Conservation (phyloP, 2,329 filamentous ascomycete genomes). For the Dichotomopilus funicola region DNA sequence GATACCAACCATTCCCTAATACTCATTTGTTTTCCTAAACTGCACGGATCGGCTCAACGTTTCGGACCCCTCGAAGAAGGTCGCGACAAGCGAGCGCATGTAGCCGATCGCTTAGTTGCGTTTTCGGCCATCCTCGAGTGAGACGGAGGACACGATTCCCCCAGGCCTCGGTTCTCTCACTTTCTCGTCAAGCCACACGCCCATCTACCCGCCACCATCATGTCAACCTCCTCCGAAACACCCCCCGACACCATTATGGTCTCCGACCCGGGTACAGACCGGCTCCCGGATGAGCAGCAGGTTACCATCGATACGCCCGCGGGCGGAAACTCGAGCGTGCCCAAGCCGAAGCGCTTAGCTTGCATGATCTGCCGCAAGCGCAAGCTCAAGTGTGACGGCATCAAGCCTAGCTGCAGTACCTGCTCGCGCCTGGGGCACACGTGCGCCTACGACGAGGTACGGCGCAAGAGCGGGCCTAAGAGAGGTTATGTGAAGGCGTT, state of each 20-base stretch:
- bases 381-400: conserved; percentile 85
- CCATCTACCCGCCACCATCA: conserved; percentile 1
- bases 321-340: conserved; percentile 49
- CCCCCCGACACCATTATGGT: conserved; percentile 27
- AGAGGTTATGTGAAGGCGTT: conserved; percentile 90
- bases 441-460: conserved; percentile 85
- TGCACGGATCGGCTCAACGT: no score
- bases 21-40: no score
- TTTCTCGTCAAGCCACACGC: no score
- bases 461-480: conserved; percentile 91
- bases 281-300: conserved; percentile 10
- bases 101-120: no score
- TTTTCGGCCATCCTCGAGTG: no score
- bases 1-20: no score
- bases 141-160: no score
- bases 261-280: conserved; percentile 19
- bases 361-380: conserved; percentile 91
- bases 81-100: no score
- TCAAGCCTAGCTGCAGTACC: conserved; percentile 78
- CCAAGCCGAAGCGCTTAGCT: conserved; percentile 85
- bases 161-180: no score
- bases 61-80: no score
- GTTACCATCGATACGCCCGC: conserved; percentile 10
- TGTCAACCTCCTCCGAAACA: conserved; percentile 26
- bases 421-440: conserved; percentile 80